These are phyloP conservation scores for Hondaea fermentalgiana DNA, from an alignment of 108 stramenopile species.

Conservation along the genomic window DNA sequence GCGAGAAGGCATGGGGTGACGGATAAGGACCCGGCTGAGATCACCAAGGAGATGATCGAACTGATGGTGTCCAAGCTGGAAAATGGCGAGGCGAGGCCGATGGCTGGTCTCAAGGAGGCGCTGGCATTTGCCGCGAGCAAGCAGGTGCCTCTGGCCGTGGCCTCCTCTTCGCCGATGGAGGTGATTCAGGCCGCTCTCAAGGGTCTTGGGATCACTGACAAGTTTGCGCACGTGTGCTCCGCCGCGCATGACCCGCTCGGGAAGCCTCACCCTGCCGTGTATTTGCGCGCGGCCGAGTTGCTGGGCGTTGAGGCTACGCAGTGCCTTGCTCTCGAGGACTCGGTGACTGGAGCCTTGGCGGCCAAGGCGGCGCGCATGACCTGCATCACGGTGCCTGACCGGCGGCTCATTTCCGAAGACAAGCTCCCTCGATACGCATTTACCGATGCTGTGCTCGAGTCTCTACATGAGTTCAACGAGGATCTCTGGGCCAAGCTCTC, in stretches of 20 bases:
- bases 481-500: neutral
- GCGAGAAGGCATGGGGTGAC: neutral
- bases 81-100: neutral
- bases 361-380: constrained; percentile 12
- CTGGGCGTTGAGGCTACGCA: neutral
- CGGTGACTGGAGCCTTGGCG: neutral
- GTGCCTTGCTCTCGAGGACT: constrained; percentile 6
- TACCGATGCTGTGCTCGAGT: constrained; percentile 23
- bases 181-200: neutral
- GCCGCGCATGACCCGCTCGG: neutral
- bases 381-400: neutral
- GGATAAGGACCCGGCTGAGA: neutral
- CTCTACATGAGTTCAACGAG: constrained; percentile 13
- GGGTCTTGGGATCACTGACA: neutral
- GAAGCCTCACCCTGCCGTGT: neutral
- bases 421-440: neutral
- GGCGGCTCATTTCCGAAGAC: neutral
- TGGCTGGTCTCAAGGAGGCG: neutral
- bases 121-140: neutral
- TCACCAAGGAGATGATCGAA: neutral
- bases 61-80: neutral
- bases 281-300: neutral
- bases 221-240: neutral
- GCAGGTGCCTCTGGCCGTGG: neutral
- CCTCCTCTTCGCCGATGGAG: neutral